Evolutionary conservation across 148 eudicot genomes (phyloP), one percentile per base, ranked within the genome.

Genomic region (Salicornia ramosissima): DNA sequence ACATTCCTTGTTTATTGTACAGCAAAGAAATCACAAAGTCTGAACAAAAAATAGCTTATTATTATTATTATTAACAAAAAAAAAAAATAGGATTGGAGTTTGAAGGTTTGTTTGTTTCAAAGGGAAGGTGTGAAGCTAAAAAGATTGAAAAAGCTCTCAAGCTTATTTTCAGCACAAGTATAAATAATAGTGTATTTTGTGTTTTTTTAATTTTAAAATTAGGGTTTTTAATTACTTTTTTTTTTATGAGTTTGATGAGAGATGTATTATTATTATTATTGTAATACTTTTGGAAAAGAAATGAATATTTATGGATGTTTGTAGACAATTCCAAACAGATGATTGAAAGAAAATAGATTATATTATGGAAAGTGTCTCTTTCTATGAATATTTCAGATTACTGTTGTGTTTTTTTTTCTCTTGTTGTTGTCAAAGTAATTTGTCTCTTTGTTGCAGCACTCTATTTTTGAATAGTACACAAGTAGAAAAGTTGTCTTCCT

Each of bases 41-140:
- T n/a, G n/a, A n/a, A n/a, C n/a, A n/a, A n/a, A n/a, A n/a, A n/a
- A n/a, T n/a, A n/a, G n/a, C n/a, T n/a, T n/a, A n/a, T n/a, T n/a
- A n/a, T n/a, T n/a, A n/a, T n/a, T n/a, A n/a, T n/a, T 60, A 63
- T 22, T 59, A 60, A 64, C 59, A 15, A n/a, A n/a, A n/a, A n/a
- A n/a, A n/a, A n/a, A n/a, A n/a, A n/a, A 60, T 63, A 39, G 24
- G 71, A 68, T 67, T 58, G 56, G 36, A 71, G 68, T 68, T 68
- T 30, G 68, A 66, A 68, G 65, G 65, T 73, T n/a, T n/a, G n/a
- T n/a, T n/a, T 77, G 75, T 57, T 31, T 65, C 68, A 59, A 77
- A 65, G 71, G 72, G 75, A 72, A 77, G 76, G 80, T n/a, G 80
- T 72, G 80, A 72, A 77, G 80, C 72, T 71, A 53, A 40, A 53